Evolutionary conservation across 106 monocot genomes (phyloP).

Genomic region (Triglochin maritima): DNA sequence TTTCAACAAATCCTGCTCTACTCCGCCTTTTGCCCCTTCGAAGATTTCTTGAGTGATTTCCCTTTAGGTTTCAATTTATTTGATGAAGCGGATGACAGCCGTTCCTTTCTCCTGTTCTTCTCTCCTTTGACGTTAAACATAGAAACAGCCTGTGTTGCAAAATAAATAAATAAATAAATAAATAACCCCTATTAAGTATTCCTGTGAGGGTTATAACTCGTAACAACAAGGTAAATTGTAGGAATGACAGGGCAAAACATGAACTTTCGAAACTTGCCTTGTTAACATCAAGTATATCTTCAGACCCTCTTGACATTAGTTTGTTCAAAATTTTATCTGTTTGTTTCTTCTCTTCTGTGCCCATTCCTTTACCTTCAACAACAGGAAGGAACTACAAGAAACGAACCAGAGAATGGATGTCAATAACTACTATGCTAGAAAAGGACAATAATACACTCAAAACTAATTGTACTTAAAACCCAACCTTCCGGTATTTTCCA

Average conservation of each 20-base stretch:
- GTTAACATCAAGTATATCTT: constrained; percentile 79
- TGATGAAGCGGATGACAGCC: neutral
- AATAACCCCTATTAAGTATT: neutral
- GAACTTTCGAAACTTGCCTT: constrained; percentile 32
- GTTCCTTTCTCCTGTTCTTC: constrained; percentile 21
- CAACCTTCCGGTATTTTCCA: constrained; percentile 82
- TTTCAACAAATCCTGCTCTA: neutral
- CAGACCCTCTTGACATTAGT: constrained; percentile 51
- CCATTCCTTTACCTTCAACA: constrained; percentile 89
- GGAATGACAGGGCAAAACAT: neutral
- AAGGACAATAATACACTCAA: neutral
- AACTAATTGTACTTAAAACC: neutral
- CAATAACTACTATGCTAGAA: neutral
- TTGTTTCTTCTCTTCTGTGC: constrained; percentile 71
- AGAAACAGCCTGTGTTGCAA: constrained; percentile 17
- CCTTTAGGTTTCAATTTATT: constrained; percentile 21
- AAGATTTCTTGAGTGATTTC: constrained; percentile 23
- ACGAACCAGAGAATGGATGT: neutral
- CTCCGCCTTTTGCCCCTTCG: constrained; percentile 5
- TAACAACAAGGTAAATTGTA: no score
- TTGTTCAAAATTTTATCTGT: constrained; percentile 75
- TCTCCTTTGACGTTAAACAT: constrained; percentile 21
- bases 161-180: neutral
- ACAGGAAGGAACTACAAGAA: constrained; percentile 72
- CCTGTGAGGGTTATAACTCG: no score